Evolutionary conservation across 345 rosid species (phyloP).

Genomic region (Noccaea caerulescens): DNA sequence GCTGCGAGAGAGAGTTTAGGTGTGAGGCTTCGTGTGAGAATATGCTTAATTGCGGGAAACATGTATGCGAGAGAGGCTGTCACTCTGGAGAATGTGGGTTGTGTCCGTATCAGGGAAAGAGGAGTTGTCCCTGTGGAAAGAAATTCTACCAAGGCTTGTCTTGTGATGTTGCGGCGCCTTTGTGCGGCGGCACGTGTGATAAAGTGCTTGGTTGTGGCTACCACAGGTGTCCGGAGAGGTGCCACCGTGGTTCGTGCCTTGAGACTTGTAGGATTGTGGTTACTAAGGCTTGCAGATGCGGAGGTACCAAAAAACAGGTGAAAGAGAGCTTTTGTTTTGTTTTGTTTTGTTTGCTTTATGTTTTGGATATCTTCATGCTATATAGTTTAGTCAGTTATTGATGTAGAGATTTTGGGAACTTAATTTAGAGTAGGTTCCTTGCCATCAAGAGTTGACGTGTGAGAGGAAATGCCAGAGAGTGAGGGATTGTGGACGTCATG

Average conservation of each 20-base stretch:
- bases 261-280: slow-evolving; percentile 87
- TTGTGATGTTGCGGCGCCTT: slow-evolving; percentile 69
- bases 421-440: slow-evolving; percentile 67
- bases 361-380: not conserved
- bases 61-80: slow-evolving; percentile 77
- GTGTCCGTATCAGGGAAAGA: slow-evolving; percentile 82
- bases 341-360: not conserved
- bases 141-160: slow-evolving; percentile 73
- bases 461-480: slow-evolving; percentile 80
- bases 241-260: slow-evolving; percentile 77
- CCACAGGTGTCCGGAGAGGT: slow-evolving; percentile 85
- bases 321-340: slow-evolving; percentile 29
- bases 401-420: slow-evolving; percentile 34
- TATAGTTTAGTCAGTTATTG: slow-evolving; percentile 12
- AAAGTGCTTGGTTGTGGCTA: slow-evolving; percentile 70
- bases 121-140: slow-evolving; percentile 90
- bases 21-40: slow-evolving; percentile 71
- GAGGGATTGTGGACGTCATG: slow-evolving; percentile 92
- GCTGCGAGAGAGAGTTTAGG: slow-evolving; percentile 70
- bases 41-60: slow-evolving; percentile 68
- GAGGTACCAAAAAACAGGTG: slow-evolving; percentile 88
- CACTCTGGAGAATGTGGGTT: slow-evolving; percentile 76
- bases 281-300: slow-evolving; percentile 73
- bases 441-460: slow-evolving; percentile 91
- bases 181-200: slow-evolving; percentile 87